Evolutionary conservation across 805 yeast genomes (phyloP), one percentile per base, ranked within the genome.

Genomic region (Lachancea quebecensis): DNA sequence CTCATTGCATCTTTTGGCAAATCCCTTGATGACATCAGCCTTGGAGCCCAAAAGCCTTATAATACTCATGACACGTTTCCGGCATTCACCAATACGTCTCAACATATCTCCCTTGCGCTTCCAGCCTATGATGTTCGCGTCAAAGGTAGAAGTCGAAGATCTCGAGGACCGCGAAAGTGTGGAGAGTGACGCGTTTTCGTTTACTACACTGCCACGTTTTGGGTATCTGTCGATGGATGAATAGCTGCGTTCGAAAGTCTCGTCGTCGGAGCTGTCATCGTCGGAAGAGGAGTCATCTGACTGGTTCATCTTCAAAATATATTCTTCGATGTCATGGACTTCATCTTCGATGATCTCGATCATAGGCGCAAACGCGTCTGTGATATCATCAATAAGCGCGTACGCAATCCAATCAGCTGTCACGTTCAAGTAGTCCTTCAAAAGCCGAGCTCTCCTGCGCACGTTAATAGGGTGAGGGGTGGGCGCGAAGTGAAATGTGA

Each of bases 381-480:
- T 91, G 51, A 93, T 87, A 62, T 93, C 98, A 69, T 93, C 99
- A 55, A 93, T 87, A 51, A 93, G 68, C 0, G 98, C 98, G 66
- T 93, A 93, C 1, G 96, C 91, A 38, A 93, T 83, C 99, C 99
- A 93, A 64, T 93, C 98, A 0, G 97, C 80, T 2, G 91, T 79
- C 4, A 93, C 95, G 2, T 86, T 87, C 50, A 93, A 70, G 59
- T 90, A 91, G 62, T 93, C 99, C 50, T 82, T 74, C 50, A 91
- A 72, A 51, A 93, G 68, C 46, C 99, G 73, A 0, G 95, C 95
- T 62, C 99, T 78, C 62, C 98, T 76, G 54, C 99, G 78, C 29
- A 93, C 99, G 59, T 93, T 93, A 40, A 89, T 85, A 0, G 98
- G 95, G 64, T 93, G 99, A 2, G 96, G 95, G 0, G 97, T 88